Conservation (phyloP, 176 grass and related monocot genomes). For the Musa troglodytarum region DNA sequence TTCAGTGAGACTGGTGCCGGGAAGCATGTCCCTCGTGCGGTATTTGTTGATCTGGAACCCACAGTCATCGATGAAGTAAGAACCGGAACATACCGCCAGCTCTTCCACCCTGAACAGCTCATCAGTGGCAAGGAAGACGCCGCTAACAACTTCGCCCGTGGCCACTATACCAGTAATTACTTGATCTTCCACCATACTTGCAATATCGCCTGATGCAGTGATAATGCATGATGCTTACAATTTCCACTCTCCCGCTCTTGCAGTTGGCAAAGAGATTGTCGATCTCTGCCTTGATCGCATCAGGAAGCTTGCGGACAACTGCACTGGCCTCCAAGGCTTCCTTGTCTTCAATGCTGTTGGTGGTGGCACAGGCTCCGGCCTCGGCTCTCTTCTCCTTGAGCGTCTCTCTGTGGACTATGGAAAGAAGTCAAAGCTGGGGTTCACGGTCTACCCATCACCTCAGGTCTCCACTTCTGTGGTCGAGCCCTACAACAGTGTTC, state of each 20-base stretch:
- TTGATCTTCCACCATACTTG: too few relatives aligned
- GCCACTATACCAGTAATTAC: conserved; percentile 1
- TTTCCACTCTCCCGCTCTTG: neutral
- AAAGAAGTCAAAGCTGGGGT: conserved; percentile 13
- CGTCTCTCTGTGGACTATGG: conserved; percentile 15
- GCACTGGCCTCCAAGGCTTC: conserved; percentile 17
- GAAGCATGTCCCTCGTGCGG: too few relatives aligned
- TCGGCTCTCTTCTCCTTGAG: conserved; percentile 19
- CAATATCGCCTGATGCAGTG: too few relatives aligned
- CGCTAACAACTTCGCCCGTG: neutral
- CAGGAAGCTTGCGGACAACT: conserved; percentile 15
- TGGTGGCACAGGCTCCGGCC: conserved; percentile 15
- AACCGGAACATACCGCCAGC: too few relatives aligned
- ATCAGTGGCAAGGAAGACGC: too few relatives aligned
- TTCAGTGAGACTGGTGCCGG: too few relatives aligned
- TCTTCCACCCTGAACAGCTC: too few relatives aligned
- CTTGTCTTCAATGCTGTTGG: conserved; percentile 16
- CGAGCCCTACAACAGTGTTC: conserved; percentile 17
- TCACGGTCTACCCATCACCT: conserved; percentile 15
- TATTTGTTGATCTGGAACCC: too few relatives aligned
- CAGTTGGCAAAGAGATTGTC: conserved; percentile 17
- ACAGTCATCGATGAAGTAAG: too few relatives aligned
- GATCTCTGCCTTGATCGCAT: conserved; percentile 19
- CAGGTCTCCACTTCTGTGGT: conserved; percentile 16
- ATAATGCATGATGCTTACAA: neutral